Evolutionary conservation across 495 filamentous ascomycete genomes (phyloP), one percentile per base, ranked within the genome.

Genomic region (Hypoxylon subgilvum): DNA sequence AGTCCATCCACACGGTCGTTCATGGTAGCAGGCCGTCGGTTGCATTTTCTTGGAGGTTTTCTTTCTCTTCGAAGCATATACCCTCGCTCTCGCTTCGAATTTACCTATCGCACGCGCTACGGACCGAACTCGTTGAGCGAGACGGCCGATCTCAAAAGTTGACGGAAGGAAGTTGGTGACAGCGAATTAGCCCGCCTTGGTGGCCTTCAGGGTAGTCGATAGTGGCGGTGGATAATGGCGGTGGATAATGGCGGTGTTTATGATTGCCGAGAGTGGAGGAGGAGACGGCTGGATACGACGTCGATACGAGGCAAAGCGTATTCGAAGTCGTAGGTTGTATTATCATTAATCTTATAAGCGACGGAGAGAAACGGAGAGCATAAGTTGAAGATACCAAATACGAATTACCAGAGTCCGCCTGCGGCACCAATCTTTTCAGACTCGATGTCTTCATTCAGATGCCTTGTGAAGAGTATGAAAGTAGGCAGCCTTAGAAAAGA

Each of bases 21-120:
- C 43, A 63, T 30, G 52, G 27, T 50, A n/a, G n/a, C n/a, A n/a
- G n/a, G n/a, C n/a, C 59, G 22, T 61, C 43, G 51, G 52, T 61
- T 50, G 49, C 17, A 12, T 25, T 39, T 36, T 25, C 43, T 56
- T 48, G 22, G 4, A 40, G n/a, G 36, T 16, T 8, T 12, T 55
- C 58, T 58, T 32, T 51, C 23, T 54, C 18, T 25, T 49, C 53
- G 51, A 63, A 69, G 58, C 64, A 62, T 65, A 69, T 69, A 69
- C 67, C 67, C 64, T 67, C 67, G 57, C 64, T 67, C 59, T 60
- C 27, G 60, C 54, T 67, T 62, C 60, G 47, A 52, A 27, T 43
- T 49, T 48, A 32, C 18, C 25, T 48, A 38, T 52, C 27, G 9
- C 32, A 22, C 32, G 40, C 28, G 17, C 23, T 19, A 16, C 17